These are phyloP conservation scores for Daldinia sp. DNA, from an alignment of 2,329 filamentous ascomycete genomes.

Conservation along the genomic window DNA sequence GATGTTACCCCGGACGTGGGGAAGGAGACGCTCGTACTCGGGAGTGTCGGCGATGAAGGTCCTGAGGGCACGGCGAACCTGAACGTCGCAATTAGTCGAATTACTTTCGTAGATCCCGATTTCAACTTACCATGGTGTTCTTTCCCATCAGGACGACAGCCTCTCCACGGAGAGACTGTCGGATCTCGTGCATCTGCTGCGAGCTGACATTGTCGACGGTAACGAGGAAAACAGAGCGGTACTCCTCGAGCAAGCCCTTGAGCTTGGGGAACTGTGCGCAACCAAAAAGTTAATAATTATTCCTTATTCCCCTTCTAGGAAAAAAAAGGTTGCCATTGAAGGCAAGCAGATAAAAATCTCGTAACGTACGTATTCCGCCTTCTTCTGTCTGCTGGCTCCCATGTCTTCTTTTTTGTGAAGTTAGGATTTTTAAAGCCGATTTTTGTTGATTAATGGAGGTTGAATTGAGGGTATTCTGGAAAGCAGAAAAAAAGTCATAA, in stretches of 20 bases:
- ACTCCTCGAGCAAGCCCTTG: conserved; percentile 94
- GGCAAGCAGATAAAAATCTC: background rate
- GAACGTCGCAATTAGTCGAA: conserved; percentile 1
- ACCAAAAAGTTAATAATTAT: conserved; percentile 8
- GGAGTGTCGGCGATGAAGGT: conserved; percentile 89
- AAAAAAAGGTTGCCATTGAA: background rate
- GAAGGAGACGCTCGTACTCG: conserved; percentile 98
- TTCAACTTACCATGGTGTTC: conserved; percentile 91
- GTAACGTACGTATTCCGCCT: conserved; percentile 65
- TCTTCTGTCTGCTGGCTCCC: conserved; percentile 96
- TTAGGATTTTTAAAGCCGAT: conserved; percentile 97
- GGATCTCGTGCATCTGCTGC: conserved; percentile 99
- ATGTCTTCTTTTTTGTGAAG: conserved; percentile 96
- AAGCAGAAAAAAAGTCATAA: conserved; percentile 23
- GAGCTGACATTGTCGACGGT: conserved; percentile 99
- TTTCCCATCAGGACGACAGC: conserved; percentile 99
- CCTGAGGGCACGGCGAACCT: conserved; percentile 97
- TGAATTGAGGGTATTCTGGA: conserved; percentile 21
- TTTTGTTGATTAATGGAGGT: conserved; percentile 27
- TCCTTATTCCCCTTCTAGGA: too few species aligned
- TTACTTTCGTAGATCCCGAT: background rate
- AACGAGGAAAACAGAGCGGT: conserved; percentile 98
- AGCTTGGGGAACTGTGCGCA: conserved; percentile 95
- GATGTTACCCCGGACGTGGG: conserved; percentile 96
- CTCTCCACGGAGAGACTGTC: conserved; percentile 86